Conservation (phyloP, 2,329 filamentous ascomycete species). For the Triangularia setosa region DNA sequence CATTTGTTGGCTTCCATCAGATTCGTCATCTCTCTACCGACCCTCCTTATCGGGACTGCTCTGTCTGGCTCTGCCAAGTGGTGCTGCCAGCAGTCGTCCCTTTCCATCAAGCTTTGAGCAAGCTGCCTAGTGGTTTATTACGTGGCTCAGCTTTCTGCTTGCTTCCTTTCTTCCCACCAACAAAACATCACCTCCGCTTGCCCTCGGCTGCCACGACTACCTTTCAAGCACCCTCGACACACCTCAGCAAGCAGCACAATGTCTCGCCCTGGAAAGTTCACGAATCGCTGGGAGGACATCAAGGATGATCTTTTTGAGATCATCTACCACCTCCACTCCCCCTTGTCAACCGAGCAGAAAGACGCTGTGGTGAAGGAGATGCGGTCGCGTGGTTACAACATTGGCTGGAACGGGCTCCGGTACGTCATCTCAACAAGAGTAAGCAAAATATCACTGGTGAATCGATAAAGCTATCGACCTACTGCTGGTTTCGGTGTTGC, state of each 20-base stretch:
- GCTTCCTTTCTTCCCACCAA: not conserved
- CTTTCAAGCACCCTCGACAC: not conserved
- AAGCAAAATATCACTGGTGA: not conserved
- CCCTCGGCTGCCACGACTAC: not conserved
- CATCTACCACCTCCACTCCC: constrained; percentile 21
- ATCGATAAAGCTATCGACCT: not conserved
- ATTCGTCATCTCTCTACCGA: no score
- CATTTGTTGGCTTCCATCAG: not conserved
- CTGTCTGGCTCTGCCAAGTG: not conserved
- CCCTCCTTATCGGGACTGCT: not conserved
- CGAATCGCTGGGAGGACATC: constrained; percentile 29
- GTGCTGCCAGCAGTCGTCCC: not conserved
- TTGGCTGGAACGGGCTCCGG: constrained; percentile 37
- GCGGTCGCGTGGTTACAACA: constrained; percentile 24
- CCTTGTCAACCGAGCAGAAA: constrained; percentile 27
- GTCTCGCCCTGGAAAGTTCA: constrained; percentile 12
- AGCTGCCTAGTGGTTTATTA: not conserved
- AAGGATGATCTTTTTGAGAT: constrained; percentile 29
- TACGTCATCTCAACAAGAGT: constrained; percentile 23
- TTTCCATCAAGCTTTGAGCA: not conserved
- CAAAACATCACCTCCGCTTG: not conserved
- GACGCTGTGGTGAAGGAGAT: constrained; percentile 24
- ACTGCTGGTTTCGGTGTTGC: not conserved
- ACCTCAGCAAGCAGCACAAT: constrained; percentile 17
- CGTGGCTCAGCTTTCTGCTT: not conserved